Evolutionary conservation across 2,329 filamentous ascomycete species (phyloP).

Genomic region (Fusarium sp.): DNA sequence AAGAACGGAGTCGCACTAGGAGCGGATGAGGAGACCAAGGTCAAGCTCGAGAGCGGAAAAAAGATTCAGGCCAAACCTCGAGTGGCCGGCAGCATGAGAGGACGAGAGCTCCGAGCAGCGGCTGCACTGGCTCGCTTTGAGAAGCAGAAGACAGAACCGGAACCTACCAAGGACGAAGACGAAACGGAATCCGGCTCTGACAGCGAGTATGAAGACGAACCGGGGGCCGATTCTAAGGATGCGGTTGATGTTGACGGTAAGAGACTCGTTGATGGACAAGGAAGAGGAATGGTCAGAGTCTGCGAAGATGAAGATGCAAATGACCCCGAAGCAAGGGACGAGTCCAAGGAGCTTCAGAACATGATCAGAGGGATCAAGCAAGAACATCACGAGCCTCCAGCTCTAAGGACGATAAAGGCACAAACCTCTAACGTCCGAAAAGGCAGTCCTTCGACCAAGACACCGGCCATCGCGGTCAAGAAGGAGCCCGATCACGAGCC

Average conservation of each 20-base stretch:
- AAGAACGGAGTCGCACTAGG: conserved; percentile 76
- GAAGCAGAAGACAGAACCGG: conserved; percentile 61
- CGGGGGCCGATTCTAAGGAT: conserved; percentile 59
- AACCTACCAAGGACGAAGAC: conserved; percentile 48
- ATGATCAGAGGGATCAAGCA: conserved; percentile 46
- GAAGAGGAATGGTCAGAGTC: conserved; percentile 76
- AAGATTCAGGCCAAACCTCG: conserved; percentile 73
- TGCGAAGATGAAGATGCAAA: conserved; percentile 75
- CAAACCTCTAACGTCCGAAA: neutral
- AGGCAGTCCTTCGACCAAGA: neutral
- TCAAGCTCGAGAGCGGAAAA: conserved; percentile 75
- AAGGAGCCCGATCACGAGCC: conserved; percentile 10
- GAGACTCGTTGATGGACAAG: conserved; percentile 73
- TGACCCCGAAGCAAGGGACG: conserved; percentile 54
- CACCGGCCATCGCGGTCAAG: conserved; percentile 17
- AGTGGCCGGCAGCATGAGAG: conserved; percentile 79
- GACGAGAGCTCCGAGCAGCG: conserved; percentile 79
- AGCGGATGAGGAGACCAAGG: conserved; percentile 73
- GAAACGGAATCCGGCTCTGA: conserved; percentile 59
- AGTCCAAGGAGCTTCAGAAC: conserved; percentile 75
- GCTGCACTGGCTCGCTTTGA: conserved; percentile 82
- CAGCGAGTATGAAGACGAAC: conserved; percentile 61
- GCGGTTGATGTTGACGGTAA: conserved; percentile 74
- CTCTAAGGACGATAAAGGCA: neutral
- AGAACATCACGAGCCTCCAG: conserved; percentile 23